Conservation (phyloP, 1,284 basidiomycete species). For the Blastosporella zonata region DNA sequence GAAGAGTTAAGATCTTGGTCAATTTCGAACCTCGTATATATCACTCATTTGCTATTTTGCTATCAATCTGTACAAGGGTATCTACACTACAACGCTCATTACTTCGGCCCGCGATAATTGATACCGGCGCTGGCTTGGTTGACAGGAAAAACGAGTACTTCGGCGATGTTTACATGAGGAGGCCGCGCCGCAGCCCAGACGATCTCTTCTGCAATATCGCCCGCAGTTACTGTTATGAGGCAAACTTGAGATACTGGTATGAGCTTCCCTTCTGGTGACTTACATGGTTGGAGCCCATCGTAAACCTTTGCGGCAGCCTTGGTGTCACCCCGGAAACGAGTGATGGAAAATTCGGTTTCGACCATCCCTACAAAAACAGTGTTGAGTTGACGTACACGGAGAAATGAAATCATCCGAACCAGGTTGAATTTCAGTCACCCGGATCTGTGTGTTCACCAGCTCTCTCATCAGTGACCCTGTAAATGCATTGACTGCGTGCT, state of each 20-base stretch:
- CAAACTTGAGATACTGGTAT: background rate
- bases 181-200: constrained; percentile 92
- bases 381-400: background rate
- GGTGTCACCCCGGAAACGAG: constrained; percentile 85
- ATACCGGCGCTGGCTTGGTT: constrained; percentile 78
- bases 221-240: constrained; percentile 56
- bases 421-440: constrained; percentile 90
- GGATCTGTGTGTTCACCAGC: constrained; percentile 86
- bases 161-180: constrained; percentile 83
- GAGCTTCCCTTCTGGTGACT: constrained; percentile 26
- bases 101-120: constrained; percentile 43
- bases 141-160: constrained; percentile 75
- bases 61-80: constrained; percentile 14
- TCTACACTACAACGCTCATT: constrained; percentile 14
- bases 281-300: constrained; percentile 77
- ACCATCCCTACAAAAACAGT: constrained; percentile 65
- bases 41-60: constrained; percentile 16
- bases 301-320: constrained; percentile 86
- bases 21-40: constrained; percentile 10
- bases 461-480: constrained; percentile 82
- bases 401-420: constrained; percentile 40
- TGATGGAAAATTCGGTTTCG: constrained; percentile 88
- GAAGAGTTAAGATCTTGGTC: constrained; percentile 20
- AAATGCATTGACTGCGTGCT: constrained; percentile 90
- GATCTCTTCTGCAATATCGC: constrained; percentile 95